Evolutionary conservation across 805 yeast genomes (phyloP).

Genomic region (Wickerhamomyces bovis): DNA sequence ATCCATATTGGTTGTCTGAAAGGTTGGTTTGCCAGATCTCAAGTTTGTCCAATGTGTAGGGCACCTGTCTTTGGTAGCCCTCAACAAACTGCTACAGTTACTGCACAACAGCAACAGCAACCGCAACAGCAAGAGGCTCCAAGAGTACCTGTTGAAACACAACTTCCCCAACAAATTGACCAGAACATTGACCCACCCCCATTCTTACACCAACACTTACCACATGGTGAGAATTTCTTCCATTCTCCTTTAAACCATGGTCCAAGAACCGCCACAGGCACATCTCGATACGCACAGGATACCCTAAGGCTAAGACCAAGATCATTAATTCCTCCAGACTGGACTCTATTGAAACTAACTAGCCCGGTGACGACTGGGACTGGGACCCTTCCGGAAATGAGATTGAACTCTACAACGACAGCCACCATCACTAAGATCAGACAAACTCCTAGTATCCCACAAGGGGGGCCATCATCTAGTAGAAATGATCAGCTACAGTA

Average conservation of each 20-base stretch:
- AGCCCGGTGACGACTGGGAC: constrained; percentile 9
- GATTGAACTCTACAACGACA: constrained; percentile 6
- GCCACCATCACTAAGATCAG: constrained; percentile 10
- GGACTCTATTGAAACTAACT: constrained; percentile 20
- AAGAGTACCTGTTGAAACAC: neutral
- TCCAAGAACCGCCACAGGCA: neutral
- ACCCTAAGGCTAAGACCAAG: constrained; percentile 4
- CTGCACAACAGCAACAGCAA: neutral
- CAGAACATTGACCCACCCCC: neutral
- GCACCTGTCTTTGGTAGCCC: constrained; percentile 47
- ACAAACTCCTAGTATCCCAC: neutral
- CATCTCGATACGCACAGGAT: neutral
- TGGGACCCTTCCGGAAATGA: constrained; percentile 9
- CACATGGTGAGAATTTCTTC: constrained; percentile 1
- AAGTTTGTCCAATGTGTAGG: constrained; percentile 90
- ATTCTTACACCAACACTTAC: neutral
- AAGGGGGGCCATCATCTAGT: neutral
- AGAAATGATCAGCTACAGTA: neutral
- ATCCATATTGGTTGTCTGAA: constrained; percentile 86
- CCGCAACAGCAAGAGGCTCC: neutral
- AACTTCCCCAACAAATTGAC: neutral
- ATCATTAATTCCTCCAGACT: constrained; percentile 22
- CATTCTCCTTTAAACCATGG: neutral
- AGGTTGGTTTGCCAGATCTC: constrained; percentile 89
- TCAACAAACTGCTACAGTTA: neutral